A percentile compares a stretch with the other conserved stretches of the same genome.
These are phyloP conservation scores for Luffa acutangula DNA, from an alignment of 306 rosid species.

Conservation along the genomic window DNA sequence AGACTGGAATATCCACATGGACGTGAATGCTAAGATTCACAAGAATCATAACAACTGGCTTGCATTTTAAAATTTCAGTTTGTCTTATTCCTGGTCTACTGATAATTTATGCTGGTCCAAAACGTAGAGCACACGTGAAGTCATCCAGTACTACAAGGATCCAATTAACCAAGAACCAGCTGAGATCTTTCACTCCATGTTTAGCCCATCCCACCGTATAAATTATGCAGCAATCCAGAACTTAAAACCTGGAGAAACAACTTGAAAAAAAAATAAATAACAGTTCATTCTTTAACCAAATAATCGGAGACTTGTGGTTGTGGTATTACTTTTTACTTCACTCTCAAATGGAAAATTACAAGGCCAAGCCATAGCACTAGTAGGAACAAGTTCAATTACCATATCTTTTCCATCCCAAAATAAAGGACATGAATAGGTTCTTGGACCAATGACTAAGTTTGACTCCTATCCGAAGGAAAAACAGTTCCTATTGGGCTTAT, in stretches of 20 bases:
- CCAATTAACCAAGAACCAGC: neutral
- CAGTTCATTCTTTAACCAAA: neutral
- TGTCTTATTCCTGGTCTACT: conserved; percentile 6
- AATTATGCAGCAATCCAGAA: neutral
- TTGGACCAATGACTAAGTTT: conserved; percentile 1
- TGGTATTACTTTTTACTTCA: neutral
- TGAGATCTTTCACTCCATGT: neutral
- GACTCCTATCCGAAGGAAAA: neutral
- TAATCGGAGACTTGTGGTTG: neutral
- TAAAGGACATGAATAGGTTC: neutral
- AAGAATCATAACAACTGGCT: neutral
- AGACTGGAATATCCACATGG: neutral
- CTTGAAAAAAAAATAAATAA: neutral
- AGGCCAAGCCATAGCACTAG: neutral
- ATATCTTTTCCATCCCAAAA: neutral
- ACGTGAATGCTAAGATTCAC: conserved; percentile 2
- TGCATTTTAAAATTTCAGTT: neutral
- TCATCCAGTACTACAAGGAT: neutral
- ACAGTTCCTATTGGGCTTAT: neutral
- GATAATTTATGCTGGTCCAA: neutral
- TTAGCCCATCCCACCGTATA: neutral
- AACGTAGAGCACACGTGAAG: neutral
- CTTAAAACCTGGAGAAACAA: neutral
- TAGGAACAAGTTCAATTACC: conserved; percentile 5
- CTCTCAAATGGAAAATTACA: neutral